A percentile compares a stretch with the other conserved stretches of the same genome.
phyloP scores from a whole-genome alignment of 176 grass and related monocot genomes.

The Carex littledalei region DNA sequence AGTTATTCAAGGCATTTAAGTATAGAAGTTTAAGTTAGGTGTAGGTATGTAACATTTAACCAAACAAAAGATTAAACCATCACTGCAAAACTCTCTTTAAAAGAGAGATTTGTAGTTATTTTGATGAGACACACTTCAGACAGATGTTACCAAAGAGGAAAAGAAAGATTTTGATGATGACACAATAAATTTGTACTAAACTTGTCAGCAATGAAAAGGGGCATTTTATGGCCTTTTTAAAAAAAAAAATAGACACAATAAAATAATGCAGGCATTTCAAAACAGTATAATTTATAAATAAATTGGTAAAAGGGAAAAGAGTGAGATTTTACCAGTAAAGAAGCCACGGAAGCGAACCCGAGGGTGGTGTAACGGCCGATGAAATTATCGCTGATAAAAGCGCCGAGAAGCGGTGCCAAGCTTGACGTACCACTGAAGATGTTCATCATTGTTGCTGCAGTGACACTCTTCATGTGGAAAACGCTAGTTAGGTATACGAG shows the following conservation, averaged over 20 bases:
- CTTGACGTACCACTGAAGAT: conserved; percentile 52
- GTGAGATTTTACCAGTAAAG: conserved; percentile 20
- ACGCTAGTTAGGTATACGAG: conserved; percentile 74
- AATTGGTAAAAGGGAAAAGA: neutral
- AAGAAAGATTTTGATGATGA: neutral
- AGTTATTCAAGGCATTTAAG: neutral
- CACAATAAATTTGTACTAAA: neutral
- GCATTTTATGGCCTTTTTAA: too few species aligned
- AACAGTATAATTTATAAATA: neutral
- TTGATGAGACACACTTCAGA: neutral
- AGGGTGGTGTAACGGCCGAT: conserved; percentile 64
- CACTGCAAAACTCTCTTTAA: neutral
- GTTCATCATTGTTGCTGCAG: conserved; percentile 37
- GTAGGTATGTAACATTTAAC: neutral
- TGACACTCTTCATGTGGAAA: conserved; percentile 44
- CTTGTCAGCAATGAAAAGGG: too few species aligned
- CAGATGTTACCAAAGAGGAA: neutral
- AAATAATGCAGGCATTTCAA: neutral
- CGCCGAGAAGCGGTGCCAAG: conserved; percentile 46
- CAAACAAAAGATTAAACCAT: neutral
- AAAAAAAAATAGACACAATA: neutral
- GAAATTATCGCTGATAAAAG: conserved; percentile 71
- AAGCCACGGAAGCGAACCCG: conserved; percentile 34
- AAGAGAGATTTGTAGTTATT: neutral
- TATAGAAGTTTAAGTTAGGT: neutral